phyloP scores from a whole-genome alignment of 2,329 filamentous ascomycete genomes.

The Gyromitra esculenta region DNA sequence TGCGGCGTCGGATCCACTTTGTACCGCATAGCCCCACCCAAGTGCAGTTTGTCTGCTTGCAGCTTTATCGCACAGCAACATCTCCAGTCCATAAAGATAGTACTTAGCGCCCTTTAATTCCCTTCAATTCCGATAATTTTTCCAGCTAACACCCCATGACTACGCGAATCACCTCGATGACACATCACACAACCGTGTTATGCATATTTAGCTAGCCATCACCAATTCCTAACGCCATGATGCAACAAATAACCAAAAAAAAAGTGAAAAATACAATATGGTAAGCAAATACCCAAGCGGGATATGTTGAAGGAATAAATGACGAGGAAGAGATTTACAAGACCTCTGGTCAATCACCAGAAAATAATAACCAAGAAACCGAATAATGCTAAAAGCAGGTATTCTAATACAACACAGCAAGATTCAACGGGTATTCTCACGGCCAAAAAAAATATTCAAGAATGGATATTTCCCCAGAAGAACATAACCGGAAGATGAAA shows the following conservation, averaged over 20 bases:
- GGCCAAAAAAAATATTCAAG: constrained; percentile 17
- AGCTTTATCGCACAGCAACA: constrained; percentile 1
- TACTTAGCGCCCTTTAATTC: constrained; percentile 17
- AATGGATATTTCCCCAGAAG: constrained; percentile 2
- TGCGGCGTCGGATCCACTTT: constrained; percentile 2
- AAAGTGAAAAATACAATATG: constrained; percentile 50
- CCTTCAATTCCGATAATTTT: constrained; percentile 22
- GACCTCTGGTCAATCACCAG: constrained; percentile 5
- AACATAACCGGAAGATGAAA: constrained; percentile 15
- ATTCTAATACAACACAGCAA: constrained; percentile 25
- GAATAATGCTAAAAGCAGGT: constrained; percentile 24
- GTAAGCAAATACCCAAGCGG: constrained; percentile 58
- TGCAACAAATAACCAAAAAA: constrained; percentile 58
- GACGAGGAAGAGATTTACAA: constrained; percentile 39
- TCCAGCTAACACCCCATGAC: constrained; percentile 19
- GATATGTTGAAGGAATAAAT: neutral
- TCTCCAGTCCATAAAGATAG: constrained; percentile 2
- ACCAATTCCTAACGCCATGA: constrained; percentile 65
- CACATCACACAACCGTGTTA: neutral
- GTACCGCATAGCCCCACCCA: constrained; percentile 20
- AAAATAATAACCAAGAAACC: constrained; percentile 6
- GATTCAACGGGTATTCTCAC: constrained; percentile 17
- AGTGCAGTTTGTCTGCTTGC: constrained; percentile 9
- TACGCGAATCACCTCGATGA: constrained; percentile 19
- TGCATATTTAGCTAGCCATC: constrained; percentile 31